phyloP scores from a whole-genome alignment of 2,329 filamentous ascomycete species.

The Diplodia mutila region DNA sequence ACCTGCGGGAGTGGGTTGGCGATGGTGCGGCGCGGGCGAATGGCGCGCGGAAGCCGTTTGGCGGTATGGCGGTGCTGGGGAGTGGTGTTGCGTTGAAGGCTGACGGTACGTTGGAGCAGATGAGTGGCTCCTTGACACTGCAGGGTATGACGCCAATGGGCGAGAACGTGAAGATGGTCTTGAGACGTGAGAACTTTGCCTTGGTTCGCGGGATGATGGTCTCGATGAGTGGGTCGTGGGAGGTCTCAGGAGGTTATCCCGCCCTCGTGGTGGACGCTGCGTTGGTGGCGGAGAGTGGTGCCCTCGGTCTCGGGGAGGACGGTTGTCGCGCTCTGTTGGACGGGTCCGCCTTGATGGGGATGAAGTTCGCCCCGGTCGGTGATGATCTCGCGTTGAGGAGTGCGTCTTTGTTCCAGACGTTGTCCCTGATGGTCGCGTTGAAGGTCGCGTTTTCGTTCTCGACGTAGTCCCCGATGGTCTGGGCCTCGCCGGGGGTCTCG shows the following conservation, averaged over 20 bases:
- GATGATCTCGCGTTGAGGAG: not conserved
- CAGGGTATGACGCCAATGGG: not conserved
- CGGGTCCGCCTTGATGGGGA: not conserved
- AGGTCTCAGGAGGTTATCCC: not conserved
- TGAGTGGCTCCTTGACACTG: not conserved
- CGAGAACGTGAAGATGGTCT: not conserved
- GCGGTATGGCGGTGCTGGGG: not conserved
- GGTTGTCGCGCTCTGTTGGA: not conserved
- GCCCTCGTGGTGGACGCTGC: not conserved
- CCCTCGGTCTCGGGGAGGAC: not conserved
- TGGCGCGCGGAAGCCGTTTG: not conserved
- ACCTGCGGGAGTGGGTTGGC: not conserved
- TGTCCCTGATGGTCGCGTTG: not conserved
- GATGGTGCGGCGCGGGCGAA: not conserved
- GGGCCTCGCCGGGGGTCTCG: not conserved
- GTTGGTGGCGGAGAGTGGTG: not conserved
- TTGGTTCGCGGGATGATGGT: not conserved
- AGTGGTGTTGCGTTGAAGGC: not conserved
- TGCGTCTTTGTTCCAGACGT: not conserved
- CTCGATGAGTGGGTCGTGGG: not conserved
- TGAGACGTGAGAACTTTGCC: not conserved
- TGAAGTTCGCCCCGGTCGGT: not conserved
- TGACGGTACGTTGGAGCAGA: not conserved
- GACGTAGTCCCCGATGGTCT: not conserved
- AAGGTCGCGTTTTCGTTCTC: not conserved